Percentiles rank a stretch among this genome's conserved stretches.
Evolutionary conservation across 73 alveolate genomes (phyloP).

Genomic region (Uronychia binucleata): DNA sequence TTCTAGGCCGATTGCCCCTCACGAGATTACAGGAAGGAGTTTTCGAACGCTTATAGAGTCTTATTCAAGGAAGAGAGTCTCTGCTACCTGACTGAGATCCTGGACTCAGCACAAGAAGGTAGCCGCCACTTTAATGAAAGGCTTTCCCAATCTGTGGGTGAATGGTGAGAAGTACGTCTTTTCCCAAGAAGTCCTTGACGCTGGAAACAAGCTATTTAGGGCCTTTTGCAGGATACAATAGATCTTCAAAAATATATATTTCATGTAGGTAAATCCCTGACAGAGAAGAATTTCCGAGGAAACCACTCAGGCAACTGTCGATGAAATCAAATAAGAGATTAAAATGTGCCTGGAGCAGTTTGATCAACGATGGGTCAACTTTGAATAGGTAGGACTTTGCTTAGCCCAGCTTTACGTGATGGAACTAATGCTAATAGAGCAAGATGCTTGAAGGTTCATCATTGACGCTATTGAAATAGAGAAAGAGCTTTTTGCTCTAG

Average conservation of each 20-base stretch:
- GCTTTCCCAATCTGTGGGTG: constrained; percentile 90
- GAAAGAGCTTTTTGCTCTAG: constrained; percentile 55
- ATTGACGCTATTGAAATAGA: constrained; percentile 72
- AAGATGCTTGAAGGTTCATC: constrained; percentile 64
- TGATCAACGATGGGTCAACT: constrained; percentile 69
- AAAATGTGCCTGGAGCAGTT: constrained; percentile 43
- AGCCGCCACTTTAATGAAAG: no score
- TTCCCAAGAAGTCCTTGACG: constrained; percentile 90
- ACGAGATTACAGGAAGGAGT: constrained; percentile 89
- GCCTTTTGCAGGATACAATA: constrained; percentile 79
- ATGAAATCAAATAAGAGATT: constrained; percentile 51
- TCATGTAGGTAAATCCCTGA: constrained; percentile 21
- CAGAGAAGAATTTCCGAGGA: constrained; percentile 56
- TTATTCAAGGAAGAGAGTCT: constrained; percentile 89
- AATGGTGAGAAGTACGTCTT: constrained; percentile 96
- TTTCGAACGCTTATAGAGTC: constrained; percentile 91
- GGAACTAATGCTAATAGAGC: constrained; percentile 71
- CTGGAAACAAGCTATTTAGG: constrained; percentile 87
- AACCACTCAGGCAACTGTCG: constrained; percentile 52
- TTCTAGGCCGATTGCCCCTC: constrained; percentile 67
- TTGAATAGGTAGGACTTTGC: constrained; percentile 61
- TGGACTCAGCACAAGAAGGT: constrained; percentile 98
- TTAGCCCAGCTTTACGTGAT: constrained; percentile 62
- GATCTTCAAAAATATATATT: constrained; percentile 71
- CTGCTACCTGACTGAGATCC: constrained; percentile 94